Conservation (phyloP, 1,139 yeast species). For the Meyerozyma smithsonii region DNA sequence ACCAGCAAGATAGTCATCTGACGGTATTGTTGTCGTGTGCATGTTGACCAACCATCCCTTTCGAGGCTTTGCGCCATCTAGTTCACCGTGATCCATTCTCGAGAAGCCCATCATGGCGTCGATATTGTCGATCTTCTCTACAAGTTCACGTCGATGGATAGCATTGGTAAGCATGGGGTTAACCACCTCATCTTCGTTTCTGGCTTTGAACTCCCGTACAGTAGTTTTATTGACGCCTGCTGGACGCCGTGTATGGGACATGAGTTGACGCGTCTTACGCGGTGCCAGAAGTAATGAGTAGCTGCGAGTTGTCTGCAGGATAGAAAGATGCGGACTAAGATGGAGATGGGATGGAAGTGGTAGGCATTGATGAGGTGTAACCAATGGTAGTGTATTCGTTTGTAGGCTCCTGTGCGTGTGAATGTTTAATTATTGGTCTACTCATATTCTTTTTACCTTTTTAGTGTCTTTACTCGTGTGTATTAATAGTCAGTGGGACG, state of each 20-base stretch:
- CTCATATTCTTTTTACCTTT: background rate
- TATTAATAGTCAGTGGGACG: background rate
- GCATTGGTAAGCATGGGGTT: constrained; percentile 43
- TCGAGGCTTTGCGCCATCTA: constrained; percentile 45
- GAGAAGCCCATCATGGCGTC: constrained; percentile 85
- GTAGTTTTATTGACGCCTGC: constrained; percentile 1
- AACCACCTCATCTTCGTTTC: background rate
- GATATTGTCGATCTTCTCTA: constrained; percentile 54
- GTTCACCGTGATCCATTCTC: constrained; percentile 61
- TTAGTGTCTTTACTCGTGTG: background rate
- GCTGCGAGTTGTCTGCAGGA: background rate
- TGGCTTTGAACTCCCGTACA: background rate
- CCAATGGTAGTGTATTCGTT: too few relatives aligned
- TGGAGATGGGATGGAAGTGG: background rate
- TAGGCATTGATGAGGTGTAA: too few relatives aligned
- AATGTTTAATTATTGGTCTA: background rate
- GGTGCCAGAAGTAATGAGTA: background rate
- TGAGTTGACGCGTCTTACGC: constrained; percentile 1
- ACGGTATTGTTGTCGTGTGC: constrained; percentile 65
- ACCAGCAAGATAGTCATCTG: constrained; percentile 45
- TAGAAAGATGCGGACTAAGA: background rate
- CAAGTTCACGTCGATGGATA: constrained; percentile 37
- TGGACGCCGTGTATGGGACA: background rate
- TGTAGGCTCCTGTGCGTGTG: too few relatives aligned
- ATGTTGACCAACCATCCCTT: constrained; percentile 90